Conservation (phyloP, 768 basidiomycete genomes). For the Daedaleopsis sinensis region DNA sequence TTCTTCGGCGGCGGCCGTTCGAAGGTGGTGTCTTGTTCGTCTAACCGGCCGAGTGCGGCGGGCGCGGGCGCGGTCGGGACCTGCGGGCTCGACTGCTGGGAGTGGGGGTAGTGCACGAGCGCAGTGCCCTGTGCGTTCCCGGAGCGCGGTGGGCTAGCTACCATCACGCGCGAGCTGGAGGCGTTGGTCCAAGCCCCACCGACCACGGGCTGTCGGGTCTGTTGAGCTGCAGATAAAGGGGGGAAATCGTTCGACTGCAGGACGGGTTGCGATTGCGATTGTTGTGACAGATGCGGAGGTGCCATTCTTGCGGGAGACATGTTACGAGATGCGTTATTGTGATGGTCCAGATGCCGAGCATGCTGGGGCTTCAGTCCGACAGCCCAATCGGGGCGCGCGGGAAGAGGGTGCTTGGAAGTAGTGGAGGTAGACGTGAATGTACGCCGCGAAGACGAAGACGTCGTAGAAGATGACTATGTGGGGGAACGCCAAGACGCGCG, state of each 20-base stretch:
- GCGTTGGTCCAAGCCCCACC: constrained; percentile 75
- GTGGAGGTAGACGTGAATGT: constrained; percentile 80
- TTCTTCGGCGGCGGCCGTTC: constrained; percentile 52
- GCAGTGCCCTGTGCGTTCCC: constrained; percentile 33
- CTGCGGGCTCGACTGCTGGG: constrained; percentile 22
- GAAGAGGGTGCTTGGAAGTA: constrained; percentile 79
- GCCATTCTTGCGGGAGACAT: constrained; percentile 41
- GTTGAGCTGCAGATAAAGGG: constrained; percentile 52
- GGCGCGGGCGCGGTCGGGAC: constrained; percentile 15
- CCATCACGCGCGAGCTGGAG: constrained; percentile 52
- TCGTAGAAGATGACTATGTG: constrained; percentile 69
- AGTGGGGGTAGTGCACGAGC: constrained; percentile 42
- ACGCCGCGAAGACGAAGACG: constrained; percentile 78
- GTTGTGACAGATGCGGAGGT: constrained; percentile 24
- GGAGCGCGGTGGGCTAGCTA: constrained; percentile 33
- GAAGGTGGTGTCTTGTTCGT: constrained; percentile 49
- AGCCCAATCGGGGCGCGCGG: constrained; percentile 87
- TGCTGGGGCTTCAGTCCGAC: constrained; percentile 76
- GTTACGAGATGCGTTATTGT: constrained; percentile 38
- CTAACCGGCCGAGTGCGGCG: constrained; percentile 34
- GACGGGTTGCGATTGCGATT: constrained; percentile 41
- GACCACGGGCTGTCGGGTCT: constrained; percentile 49
- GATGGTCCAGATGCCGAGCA: constrained; percentile 54
- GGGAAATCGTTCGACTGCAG: constrained; percentile 72
- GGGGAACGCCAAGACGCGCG: not conserved